Evolutionary conservation across 139 green algal genomes (phyloP), one percentile per base, ranked within the genome.

Genomic region (Chlamydomonas asymmetrica): DNA sequence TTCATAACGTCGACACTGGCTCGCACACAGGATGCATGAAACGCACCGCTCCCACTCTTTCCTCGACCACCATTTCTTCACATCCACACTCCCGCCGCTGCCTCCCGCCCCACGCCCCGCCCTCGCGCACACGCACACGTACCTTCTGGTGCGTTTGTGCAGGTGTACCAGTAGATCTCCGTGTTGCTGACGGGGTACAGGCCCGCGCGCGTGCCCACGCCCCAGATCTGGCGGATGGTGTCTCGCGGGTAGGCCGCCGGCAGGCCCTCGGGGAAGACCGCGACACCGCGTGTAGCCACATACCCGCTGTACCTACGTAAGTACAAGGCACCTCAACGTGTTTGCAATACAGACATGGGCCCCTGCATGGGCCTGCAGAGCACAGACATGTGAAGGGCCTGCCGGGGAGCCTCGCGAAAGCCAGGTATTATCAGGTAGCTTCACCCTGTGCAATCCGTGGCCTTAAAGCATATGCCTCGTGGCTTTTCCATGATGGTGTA

Each of bases 121-220:
- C n/a, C n/a, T n/a, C n/a, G n/a, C n/a, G n/a, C n/a, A n/a, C n/a
- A n/a, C n/a, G n/a, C n/a, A n/a, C n/a, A n/a, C n/a, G n/a, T n/a
- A n/a, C n/a, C n/a, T n/a, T n/a, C n/a, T n/a, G n/a, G n/a, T 4
- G 57, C 64, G 50, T 89, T 91, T 76, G 78, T 88, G 72, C 76
- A 84, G 2, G 69, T 71, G 74, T 90, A 96, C 91, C 91, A 95
- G 54, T 79, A 78, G 37, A 31, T 37, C 7, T 38, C 31, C 34
- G 10, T 63, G 37, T 83, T 78, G 31, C 61, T 83, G 31, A 96
- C 41, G 3, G 87, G 88, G 66, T 96, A 96, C 75, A 92, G 81
- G 23, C 92, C 92, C 3, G 88, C 86, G 7, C 91, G 73, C 20
- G 85, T 62, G 4, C 91, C 91, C 1, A 13, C 38, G 45, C 80